Evolutionary conservation across 176 grass and related monocot species (phyloP).

Genomic region (Stipa capillata): DNA sequence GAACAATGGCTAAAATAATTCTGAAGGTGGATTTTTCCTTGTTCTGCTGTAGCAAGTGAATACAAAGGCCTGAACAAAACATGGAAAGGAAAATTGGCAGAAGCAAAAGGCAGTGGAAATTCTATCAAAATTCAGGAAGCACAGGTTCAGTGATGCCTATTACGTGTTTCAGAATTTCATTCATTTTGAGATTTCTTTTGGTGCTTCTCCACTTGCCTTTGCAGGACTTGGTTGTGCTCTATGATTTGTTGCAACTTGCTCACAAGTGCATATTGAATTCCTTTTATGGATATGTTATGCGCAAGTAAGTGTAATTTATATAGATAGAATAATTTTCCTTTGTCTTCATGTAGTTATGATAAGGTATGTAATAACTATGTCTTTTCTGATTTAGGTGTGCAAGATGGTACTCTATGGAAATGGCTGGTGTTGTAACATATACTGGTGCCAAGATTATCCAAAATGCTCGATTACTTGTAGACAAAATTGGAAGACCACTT

Average conservation of each 20-base stretch:
- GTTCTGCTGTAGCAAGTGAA: too few relatives aligned
- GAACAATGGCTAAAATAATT: background rate
- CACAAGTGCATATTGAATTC: constrained; percentile 96
- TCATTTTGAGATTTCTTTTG: constrained; percentile 1
- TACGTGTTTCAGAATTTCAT: background rate
- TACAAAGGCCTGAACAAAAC: constrained; percentile 93
- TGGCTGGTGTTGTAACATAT: constrained; percentile 93
- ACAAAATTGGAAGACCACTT: too few relatives aligned
- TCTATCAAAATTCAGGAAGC: constrained; percentile 93
- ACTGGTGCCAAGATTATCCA: constrained; percentile 92
- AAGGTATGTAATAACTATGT: constrained; percentile 1
- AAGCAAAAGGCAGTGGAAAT: constrained; percentile 68
- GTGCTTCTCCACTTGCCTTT: constrained; percentile 16
- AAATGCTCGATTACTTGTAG: constrained; percentile 74
- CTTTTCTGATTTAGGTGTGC: constrained; percentile 51
- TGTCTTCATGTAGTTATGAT: too few relatives aligned
- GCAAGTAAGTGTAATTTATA: constrained; percentile 61
- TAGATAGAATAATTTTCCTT: background rate
- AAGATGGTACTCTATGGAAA: constrained; percentile 99
- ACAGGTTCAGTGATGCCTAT: constrained; percentile 34
- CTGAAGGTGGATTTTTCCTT: rapidly evolving
- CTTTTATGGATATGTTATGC: constrained; percentile 95
- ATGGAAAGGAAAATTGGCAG: constrained; percentile 80
- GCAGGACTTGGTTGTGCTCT: too few relatives aligned
- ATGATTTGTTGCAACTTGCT: constrained; percentile 87